Percentiles rank a stretch among this genome's conserved stretches.
Evolutionary conservation across 2,329 filamentous ascomycete genomes (phyloP).

Genomic region (Pseudopithomyces maydicus): DNA sequence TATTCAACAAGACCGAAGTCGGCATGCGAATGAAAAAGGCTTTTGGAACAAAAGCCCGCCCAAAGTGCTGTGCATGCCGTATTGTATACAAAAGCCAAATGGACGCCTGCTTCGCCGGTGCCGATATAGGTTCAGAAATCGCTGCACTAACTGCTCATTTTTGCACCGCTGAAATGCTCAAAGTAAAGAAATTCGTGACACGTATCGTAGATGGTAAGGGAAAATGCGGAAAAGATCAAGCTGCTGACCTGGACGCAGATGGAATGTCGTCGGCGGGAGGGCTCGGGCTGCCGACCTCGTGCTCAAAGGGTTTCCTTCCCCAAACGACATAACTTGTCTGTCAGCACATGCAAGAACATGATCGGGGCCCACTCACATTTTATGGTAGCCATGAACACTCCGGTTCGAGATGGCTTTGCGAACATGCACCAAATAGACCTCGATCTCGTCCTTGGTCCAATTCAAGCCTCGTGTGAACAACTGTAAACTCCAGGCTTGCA

Average conservation of each 20-base stretch:
- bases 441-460: constrained; percentile 52
- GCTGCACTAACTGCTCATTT: constrained; percentile 9
- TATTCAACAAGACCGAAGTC: constrained; percentile 5
- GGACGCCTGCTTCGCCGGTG: constrained; percentile 21
- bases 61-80: constrained; percentile 5
- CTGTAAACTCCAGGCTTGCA: constrained; percentile 51
- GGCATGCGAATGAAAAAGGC: constrained; percentile 3
- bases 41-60: constrained; percentile 16
- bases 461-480: constrained; percentile 49
- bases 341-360: constrained; percentile 1
- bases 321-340: constrained; percentile 31
- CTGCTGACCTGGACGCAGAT: constrained; percentile 13
- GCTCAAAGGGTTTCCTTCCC: constrained; percentile 30
- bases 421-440: constrained; percentile 51
- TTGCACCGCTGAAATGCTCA: constrained; percentile 28
- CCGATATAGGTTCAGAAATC: constrained; percentile 9
- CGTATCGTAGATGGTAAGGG: constrained; percentile 5
- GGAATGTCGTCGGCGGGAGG: constrained; percentile 3
- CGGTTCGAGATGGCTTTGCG: constrained; percentile 46
- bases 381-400: constrained; percentile 50
- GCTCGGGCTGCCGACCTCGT: constrained; percentile 18
- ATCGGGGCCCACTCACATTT: constrained; percentile 39
- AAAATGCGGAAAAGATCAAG: not conserved
- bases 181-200: constrained; percentile 23
- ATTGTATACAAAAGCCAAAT: constrained; percentile 9